phyloP scores from a whole-genome alignment of 345 rosid genomes.

The Moricandia moricandioides region DNA sequence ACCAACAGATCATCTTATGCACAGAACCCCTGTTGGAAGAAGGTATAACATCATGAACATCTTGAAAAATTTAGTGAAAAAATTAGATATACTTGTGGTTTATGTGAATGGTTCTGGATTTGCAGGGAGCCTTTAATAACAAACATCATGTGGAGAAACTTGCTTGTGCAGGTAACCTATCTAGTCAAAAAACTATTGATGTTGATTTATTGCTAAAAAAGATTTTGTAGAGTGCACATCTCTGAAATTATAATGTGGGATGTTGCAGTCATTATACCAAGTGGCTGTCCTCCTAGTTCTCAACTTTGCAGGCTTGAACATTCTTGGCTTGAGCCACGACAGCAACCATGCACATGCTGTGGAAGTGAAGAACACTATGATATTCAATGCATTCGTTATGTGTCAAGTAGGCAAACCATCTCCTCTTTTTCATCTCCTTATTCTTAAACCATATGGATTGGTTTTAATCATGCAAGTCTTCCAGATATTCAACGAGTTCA shows the following conservation, averaged over 20 bases:
- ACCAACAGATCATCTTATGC: slow-evolving; percentile 96
- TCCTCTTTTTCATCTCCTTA: slow-evolving; percentile 6
- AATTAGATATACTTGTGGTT: neutral
- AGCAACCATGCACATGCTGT: slow-evolving; percentile 47
- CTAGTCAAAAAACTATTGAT: neutral
- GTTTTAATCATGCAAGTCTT: slow-evolving; percentile 17
- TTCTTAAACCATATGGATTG: neutral
- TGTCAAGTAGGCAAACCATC: slow-evolving; percentile 76
- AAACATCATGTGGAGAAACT: slow-evolving; percentile 97
- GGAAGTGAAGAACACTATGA: slow-evolving; percentile 76
- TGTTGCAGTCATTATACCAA: slow-evolving; percentile 80
- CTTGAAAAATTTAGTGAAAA: neutral
- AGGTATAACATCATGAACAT: slow-evolving; percentile 45
- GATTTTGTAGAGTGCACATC: neutral
- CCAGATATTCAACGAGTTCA: slow-evolving; percentile 94
- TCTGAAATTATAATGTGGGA: slow-evolving; percentile 14
- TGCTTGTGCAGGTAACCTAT: slow-evolving; percentile 66
- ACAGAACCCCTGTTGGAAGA: slow-evolving; percentile 88
- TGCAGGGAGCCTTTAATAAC: slow-evolving; percentile 94
- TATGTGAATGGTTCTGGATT: neutral
- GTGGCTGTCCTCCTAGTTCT: slow-evolving; percentile 78
- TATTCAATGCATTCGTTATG: slow-evolving; percentile 89
- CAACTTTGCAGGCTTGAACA: slow-evolving; percentile 59
- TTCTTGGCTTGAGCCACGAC: slow-evolving; percentile 56
- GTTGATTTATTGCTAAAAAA: neutral